Conservation (phyloP, 2,329 filamentous ascomycete genomes). For the Ascochyta rabiei region DNA sequence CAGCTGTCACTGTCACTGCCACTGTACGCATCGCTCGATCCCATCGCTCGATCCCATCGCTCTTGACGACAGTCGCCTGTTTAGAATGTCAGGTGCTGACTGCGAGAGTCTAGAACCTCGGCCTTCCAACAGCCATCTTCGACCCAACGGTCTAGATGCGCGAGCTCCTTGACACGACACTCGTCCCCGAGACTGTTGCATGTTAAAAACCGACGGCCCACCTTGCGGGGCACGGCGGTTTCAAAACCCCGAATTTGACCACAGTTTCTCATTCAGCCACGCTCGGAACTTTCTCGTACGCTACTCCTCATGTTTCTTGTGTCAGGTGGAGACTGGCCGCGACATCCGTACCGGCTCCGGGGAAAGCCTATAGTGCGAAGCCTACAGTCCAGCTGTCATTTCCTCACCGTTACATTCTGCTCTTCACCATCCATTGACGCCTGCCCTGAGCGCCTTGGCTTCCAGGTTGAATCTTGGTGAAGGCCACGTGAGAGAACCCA, state of each 20-base stretch:
- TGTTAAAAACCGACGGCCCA: background rate
- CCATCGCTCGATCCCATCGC: background rate
- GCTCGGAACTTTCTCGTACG: background rate
- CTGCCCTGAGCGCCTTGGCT: too few relatives aligned
- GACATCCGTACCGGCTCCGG: background rate
- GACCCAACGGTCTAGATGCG: constrained; percentile 5
- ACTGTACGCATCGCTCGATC: background rate
- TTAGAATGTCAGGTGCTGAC: constrained; percentile 6
- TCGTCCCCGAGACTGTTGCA: background rate
- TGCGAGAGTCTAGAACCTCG: constrained; percentile 4
- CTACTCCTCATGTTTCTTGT: background rate
- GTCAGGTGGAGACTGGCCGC: background rate
- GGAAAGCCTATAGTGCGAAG: background rate
- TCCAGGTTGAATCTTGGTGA: background rate
- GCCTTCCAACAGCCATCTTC: background rate
- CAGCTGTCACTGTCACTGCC: too few relatives aligned
- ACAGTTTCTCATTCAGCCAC: background rate
- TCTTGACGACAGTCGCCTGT: background rate
- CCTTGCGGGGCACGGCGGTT: background rate
- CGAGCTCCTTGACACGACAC: background rate
- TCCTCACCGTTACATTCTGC: background rate
- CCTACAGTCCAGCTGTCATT: background rate
- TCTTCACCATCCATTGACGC: background rate
- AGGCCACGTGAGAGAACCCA: background rate
- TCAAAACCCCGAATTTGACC: background rate